These are phyloP conservation scores for Quercus rubra DNA, from an alignment of 306 rosid species.

Conservation along the genomic window DNA sequence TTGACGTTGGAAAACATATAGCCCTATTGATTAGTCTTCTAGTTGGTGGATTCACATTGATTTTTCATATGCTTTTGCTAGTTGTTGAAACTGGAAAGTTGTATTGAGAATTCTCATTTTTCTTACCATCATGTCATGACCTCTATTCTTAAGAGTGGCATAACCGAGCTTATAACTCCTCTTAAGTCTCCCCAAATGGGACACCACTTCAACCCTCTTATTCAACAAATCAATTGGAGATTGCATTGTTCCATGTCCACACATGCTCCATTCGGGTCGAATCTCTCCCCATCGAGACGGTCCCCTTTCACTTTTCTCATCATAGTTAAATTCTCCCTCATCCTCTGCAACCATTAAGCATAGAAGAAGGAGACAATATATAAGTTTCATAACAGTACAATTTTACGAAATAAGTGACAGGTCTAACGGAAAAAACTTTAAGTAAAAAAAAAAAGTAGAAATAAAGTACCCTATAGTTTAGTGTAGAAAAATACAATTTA, in stretches of 20 bases:
- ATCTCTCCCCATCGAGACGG: constrained; percentile 67
- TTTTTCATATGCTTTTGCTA: too few species aligned
- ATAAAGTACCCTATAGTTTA: too few species aligned
- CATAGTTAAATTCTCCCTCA: constrained; percentile 54
- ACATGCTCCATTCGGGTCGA: constrained; percentile 50
- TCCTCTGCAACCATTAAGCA: constrained; percentile 38
- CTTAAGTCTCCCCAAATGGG: constrained; percentile 30
- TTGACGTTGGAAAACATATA: background rate
- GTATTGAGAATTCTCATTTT: background rate
- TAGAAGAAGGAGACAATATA: background rate
- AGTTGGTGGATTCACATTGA: too few species aligned
- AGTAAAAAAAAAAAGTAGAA: too few species aligned
- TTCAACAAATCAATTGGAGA: constrained; percentile 64
- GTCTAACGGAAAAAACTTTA: background rate
- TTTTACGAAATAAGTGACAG: too few species aligned
- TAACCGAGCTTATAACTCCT: constrained; percentile 41
- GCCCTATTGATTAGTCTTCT: background rate
- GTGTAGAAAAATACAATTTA: too few species aligned
- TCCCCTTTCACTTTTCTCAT: constrained; percentile 32
- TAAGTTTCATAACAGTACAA: background rate
- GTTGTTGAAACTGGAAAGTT: too few species aligned
- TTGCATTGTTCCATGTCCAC: constrained; percentile 64
- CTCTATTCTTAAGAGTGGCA: constrained; percentile 67
- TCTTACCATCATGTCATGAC: constrained; percentile 66
- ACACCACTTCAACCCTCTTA: constrained; percentile 38